Evolutionary conservation across 495 filamentous ascomycete species (phyloP), one percentile per base, ranked within the genome.

Genomic region (Hypoxylon subgilvum): DNA sequence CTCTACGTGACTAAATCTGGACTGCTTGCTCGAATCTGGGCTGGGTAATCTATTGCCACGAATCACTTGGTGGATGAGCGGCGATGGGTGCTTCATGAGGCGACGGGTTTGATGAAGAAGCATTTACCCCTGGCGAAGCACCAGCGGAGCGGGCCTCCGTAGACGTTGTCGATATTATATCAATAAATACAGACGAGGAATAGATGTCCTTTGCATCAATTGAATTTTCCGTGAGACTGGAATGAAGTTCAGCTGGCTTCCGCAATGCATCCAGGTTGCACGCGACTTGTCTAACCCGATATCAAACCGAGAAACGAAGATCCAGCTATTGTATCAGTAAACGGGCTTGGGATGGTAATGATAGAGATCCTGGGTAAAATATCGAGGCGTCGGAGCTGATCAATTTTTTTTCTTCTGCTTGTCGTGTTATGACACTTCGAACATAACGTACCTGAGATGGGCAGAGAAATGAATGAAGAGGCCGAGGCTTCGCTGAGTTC

Each of bases 1-100:
- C 27, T 10, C 18, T 21, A 16, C 19, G 30, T 10, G 4, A n/a
- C 43, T 30, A 1, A 27, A 31, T 53, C 36, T 19, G 23, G 48
- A 43, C 52, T 52, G n/a, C 48, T 56, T n/a, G n/a, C n/a, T n/a
- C n/a, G 6, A 28, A 44, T 57, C 28, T 12, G 42, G 52, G n/a
- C 35, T 42, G 52, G 47, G 42, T 52, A 57, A 57, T 52, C 18
- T 57, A 35, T 21, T 32, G 8, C 18, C 19, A 50, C 38, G 31
- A 46, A 39, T 3, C 16, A 28, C 13, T 3, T 10, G 45, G 38
- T 27, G 2, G 25, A 22, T 35, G 18, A 17, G 42, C 42, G 9
- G 38, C 34, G 25, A 18, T 38, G 34, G n/a, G n/a, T 38, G 34
- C n/a, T 38, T 12, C n/a, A 25, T 35, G 16, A 31, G 25, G 28